These are phyloP conservation scores for Zanthoxylum bungeanum DNA, from an alignment of 345 rosid species.

Conservation along the genomic window DNA sequence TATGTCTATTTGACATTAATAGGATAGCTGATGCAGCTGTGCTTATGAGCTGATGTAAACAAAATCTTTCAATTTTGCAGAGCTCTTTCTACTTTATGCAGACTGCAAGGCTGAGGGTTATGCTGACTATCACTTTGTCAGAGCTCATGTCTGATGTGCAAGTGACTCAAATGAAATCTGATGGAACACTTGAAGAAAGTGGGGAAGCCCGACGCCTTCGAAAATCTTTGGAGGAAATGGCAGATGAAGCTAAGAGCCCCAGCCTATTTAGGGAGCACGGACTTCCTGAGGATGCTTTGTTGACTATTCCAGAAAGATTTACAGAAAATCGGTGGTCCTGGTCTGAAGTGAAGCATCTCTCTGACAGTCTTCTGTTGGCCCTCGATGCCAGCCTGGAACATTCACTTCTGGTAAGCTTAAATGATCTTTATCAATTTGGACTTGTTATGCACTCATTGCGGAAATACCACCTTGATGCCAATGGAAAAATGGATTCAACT, in stretches of 20 bases:
- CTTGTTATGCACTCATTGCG: not conserved
- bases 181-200: slow-evolving; percentile 92
- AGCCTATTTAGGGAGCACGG: slow-evolving; percentile 71
- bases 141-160: slow-evolving; percentile 97
- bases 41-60: slow-evolving; percentile 11
- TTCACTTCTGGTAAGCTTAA: slow-evolving; percentile 80
- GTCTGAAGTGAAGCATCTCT: slow-evolving; percentile 76
- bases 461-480: not conserved
- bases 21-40: slow-evolving; percentile 11
- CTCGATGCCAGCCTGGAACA: slow-evolving; percentile 98
- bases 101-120: slow-evolving; percentile 89
- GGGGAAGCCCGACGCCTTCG: slow-evolving; percentile 93
- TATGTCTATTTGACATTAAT: slow-evolving; percentile 35
- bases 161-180: slow-evolving; percentile 92
- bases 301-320: slow-evolving; percentile 51
- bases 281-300: slow-evolving; percentile 66
- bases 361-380: slow-evolving; percentile 76
- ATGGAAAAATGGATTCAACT: not conserved
- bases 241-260: slow-evolving; percentile 72
- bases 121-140: slow-evolving; percentile 94
- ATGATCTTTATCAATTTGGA: not conserved
- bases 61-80: slow-evolving; percentile 52
- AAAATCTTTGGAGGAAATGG: slow-evolving; percentile 88
- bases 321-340: slow-evolving; percentile 85
- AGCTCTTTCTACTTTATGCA: slow-evolving; percentile 91